Conservation (phyloP, 208 protist genomes). For the Kentomonas sorsogonicus region DNA sequence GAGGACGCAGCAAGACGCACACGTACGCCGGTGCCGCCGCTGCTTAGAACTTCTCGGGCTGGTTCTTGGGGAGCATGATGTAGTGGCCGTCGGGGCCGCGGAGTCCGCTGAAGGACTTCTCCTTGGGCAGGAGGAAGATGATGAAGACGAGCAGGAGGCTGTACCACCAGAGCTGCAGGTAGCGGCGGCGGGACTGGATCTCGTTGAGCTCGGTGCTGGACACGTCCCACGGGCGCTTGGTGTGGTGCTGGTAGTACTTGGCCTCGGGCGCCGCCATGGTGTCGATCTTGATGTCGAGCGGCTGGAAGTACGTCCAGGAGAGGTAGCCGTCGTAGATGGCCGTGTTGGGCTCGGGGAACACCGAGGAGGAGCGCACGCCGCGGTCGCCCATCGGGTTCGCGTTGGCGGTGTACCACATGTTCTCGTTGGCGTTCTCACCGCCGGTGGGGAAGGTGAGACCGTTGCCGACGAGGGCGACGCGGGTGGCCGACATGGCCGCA, state of each 20-base stretch:
- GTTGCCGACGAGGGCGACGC: constrained; percentile 76
- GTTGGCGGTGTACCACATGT: constrained; percentile 77
- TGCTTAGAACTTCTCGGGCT: constrained; percentile 82
- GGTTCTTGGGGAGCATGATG: constrained; percentile 80
- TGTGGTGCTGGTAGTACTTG: constrained; percentile 88
- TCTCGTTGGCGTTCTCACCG: constrained; percentile 83
- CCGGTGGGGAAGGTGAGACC: constrained; percentile 83
- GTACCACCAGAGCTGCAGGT: constrained; percentile 76
- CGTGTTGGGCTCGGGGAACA: constrained; percentile 86
- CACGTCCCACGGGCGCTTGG: constrained; percentile 85
- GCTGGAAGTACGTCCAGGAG: constrained; percentile 90
- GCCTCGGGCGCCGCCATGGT: constrained; percentile 80
- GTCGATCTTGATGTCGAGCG: constrained; percentile 79
- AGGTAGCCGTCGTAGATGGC: constrained; percentile 88
- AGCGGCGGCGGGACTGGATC: constrained; percentile 86
- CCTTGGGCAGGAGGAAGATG: constrained; percentile 90
- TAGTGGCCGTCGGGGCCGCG: constrained; percentile 79
- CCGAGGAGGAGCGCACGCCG: constrained; percentile 83
- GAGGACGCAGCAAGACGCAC: too few species aligned
- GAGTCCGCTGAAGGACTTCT: constrained; percentile 86
- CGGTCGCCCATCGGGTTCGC: constrained; percentile 78
- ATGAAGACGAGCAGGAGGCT: constrained; percentile 57
- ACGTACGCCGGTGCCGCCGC: too few species aligned
- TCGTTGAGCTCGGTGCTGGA: constrained; percentile 83
- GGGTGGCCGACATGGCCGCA: constrained; percentile 60